phyloP scores from a whole-genome alignment of 768 basidiomycete species.

The Kwoniella sp. region DNA sequence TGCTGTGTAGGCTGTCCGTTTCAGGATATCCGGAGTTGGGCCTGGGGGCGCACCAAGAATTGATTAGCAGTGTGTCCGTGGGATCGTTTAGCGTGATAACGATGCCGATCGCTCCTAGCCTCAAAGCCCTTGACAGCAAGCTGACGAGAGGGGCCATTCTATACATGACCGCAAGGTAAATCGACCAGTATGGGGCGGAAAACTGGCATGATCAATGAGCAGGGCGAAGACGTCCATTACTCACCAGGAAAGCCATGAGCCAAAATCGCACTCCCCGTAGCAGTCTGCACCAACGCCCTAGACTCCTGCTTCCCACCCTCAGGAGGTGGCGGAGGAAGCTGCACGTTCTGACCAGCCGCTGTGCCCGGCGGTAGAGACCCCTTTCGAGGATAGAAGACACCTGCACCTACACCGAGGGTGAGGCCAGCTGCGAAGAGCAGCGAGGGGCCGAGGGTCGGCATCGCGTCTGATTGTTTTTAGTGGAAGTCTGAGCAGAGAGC shows the following conservation, averaged over 20 bases:
- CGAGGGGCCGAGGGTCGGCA: conserved; percentile 48
- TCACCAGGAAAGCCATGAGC: conserved; percentile 74
- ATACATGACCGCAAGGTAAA: too few species aligned
- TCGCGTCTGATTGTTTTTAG: conserved; percentile 4
- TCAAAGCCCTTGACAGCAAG: too few species aligned
- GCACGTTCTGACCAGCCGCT: conserved; percentile 21
- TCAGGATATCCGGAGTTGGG: conserved; percentile 76
- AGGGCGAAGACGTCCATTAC: conserved; percentile 30
- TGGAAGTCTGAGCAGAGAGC: background rate
- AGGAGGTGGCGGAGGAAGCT: conserved; percentile 60
- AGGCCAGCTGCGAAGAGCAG: conserved; percentile 79
- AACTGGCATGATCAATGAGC: too few species aligned
- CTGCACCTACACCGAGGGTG: conserved; percentile 71
- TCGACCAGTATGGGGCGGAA: too few species aligned
- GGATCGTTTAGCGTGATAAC: too few species aligned
- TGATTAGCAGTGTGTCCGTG: too few species aligned
- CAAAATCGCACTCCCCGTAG: conserved; percentile 33
- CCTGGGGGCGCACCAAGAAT: too few species aligned
- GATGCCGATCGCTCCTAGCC: too few species aligned
- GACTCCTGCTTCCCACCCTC: conserved; percentile 59
- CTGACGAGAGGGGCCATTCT: background rate
- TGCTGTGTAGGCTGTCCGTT: conserved; percentile 80
- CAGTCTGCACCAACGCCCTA: conserved; percentile 57
- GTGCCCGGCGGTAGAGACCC: conserved; percentile 40
- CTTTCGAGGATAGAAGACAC: conserved; percentile 45